phyloP scores from a whole-genome alignment of 371 early-diverging fungal species.

The Mucor velutinosus region DNA sequence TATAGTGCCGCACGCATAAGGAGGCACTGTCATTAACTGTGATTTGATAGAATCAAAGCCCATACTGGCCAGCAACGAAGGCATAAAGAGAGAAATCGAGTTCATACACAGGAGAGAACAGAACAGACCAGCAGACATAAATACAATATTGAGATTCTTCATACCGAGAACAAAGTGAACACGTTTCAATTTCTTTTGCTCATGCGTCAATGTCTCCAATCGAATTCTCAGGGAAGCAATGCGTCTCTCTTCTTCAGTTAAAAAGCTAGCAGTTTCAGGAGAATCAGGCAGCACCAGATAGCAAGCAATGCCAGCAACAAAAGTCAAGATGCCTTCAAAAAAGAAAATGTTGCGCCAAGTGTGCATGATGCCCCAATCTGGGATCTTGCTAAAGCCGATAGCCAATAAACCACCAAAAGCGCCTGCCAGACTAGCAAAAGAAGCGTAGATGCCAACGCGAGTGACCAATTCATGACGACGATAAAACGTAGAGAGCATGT shows the following conservation, averaged over 20 bases:
- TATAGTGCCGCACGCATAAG: slow-evolving; percentile 35
- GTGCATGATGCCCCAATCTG: slow-evolving; percentile 27
- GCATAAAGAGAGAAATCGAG: slow-evolving; percentile 52
- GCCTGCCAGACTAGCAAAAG: slow-evolving; percentile 43
- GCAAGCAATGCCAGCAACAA: slow-evolving; percentile 36
- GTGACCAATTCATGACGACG: slow-evolving; percentile 32
- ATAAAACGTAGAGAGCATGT: slow-evolving; percentile 54
- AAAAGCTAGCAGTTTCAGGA: slow-evolving; percentile 54
- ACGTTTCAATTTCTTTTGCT: slow-evolving; percentile 34
- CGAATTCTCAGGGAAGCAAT: slow-evolving; percentile 44
- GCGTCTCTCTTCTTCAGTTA: slow-evolving; percentile 54
- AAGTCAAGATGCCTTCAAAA: slow-evolving; percentile 48
- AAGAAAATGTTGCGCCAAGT: slow-evolving; percentile 58
- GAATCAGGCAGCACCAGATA: slow-evolving; percentile 50
- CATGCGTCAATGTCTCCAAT: slow-evolving; percentile 39
- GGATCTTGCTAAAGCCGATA: slow-evolving; percentile 33
- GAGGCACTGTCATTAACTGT: slow-evolving; percentile 45
- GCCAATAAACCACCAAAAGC: slow-evolving; percentile 41
- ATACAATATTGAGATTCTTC: slow-evolving; percentile 46
- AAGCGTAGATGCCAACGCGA: slow-evolving; percentile 53
- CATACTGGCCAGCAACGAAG: slow-evolving; percentile 20
- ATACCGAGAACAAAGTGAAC: slow-evolving; percentile 44
- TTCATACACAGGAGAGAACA: slow-evolving; percentile 37
- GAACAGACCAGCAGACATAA: slow-evolving; percentile 44
- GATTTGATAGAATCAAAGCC: slow-evolving; percentile 26